phyloP scores from a whole-genome alignment of 495 filamentous ascomycete genomes.

The Lophiostoma macrostomum region DNA sequence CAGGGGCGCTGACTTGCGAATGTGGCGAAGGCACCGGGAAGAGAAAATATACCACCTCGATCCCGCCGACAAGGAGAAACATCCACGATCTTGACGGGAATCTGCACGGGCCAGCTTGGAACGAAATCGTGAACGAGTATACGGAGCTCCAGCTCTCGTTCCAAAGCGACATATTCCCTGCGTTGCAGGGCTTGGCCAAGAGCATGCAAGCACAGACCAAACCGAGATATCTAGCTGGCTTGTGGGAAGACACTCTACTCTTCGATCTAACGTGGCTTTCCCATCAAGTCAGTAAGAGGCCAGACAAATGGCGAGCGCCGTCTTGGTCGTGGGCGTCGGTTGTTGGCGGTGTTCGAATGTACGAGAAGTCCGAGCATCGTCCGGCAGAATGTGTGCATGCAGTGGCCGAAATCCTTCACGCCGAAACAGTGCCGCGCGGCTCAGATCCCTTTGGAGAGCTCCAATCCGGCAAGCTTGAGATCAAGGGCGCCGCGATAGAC shows the following conservation, averaged over 20 bases:
- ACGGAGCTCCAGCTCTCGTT: conserved; percentile 34
- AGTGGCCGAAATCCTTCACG: too few species aligned
- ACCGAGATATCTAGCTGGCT: conserved; percentile 14
- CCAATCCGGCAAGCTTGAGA: too few species aligned
- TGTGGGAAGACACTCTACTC: conserved; percentile 21
- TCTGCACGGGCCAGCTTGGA: conserved; percentile 22
- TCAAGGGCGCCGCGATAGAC: too few species aligned
- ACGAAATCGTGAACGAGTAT: conserved; percentile 35
- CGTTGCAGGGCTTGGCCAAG: conserved; percentile 38
- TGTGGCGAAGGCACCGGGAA: conserved; percentile 2
- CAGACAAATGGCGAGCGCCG: conserved; percentile 31
- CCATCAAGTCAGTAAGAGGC: background rate
- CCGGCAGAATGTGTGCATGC: too few species aligned
- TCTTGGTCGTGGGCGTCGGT: conserved; percentile 45
- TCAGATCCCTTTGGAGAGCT: too few species aligned
- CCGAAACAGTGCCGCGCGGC: too few species aligned
- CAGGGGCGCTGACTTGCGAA: background rate
- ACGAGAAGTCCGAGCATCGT: background rate
- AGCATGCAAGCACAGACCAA: background rate
- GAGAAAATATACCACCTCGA: too few species aligned
- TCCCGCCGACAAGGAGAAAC: too few species aligned
- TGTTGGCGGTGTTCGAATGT: background rate
- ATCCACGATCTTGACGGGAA: background rate
- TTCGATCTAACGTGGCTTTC: conserved; percentile 6
- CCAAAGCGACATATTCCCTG: conserved; percentile 39